Conservation (phyloP, 2,329 filamentous ascomycete species). For the Cordyceps farinosa region DNA sequence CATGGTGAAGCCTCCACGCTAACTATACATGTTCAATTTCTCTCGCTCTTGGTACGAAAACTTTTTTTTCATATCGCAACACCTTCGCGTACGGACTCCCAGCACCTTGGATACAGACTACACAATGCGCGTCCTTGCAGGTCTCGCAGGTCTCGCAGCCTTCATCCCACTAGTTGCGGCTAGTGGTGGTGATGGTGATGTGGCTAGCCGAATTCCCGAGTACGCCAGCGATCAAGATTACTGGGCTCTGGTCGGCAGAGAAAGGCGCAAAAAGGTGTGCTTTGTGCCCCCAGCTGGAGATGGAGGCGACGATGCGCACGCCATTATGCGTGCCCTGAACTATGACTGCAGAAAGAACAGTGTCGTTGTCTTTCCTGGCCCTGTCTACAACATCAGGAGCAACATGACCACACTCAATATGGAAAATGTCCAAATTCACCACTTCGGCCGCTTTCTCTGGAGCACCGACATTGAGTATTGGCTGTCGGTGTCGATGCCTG, state of each 20-base stretch:
- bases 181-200: not conserved
- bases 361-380: conserved; percentile 32
- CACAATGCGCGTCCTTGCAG: conserved; percentile 1
- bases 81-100: too few relatives aligned
- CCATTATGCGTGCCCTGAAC: conserved; percentile 32
- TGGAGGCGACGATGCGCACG: conserved; percentile 31
- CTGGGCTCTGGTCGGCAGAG: not conserved
- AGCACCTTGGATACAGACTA: not conserved
- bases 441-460: conserved; percentile 37
- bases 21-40: not conserved
- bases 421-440: conserved; percentile 42
- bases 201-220: not conserved
- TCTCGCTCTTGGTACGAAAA: not conserved
- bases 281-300: conserved; percentile 26
- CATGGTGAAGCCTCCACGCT: not conserved
- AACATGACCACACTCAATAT: conserved; percentile 34
- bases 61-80: not conserved
- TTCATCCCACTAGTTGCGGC: not conserved
- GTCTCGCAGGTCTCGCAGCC: not conserved
- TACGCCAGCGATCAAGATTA: not conserved
- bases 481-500: conserved; percentile 46
- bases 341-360: conserved; percentile 28
- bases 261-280: conserved; percentile 21
- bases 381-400: conserved; percentile 33
- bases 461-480: conserved; percentile 48